Evolutionary conservation across 805 yeast genomes (phyloP).

Genomic region (Metschnikowia noctiluminum): DNA sequence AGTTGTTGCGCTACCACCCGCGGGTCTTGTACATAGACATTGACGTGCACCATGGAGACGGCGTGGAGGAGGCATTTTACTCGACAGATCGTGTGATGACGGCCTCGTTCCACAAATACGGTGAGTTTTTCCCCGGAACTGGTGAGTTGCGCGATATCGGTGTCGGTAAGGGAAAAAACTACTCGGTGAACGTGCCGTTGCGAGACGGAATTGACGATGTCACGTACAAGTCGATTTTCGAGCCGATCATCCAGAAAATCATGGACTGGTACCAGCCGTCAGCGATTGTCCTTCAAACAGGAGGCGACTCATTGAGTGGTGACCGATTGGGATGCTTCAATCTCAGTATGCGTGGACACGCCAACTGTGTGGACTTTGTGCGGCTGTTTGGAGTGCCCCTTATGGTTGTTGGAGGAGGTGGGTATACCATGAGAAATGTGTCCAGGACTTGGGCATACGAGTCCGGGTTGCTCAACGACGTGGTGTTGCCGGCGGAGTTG

Average conservation of each 20-base stretch:
- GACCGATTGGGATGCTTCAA: constrained; percentile 96
- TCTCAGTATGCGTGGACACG: constrained; percentile 90
- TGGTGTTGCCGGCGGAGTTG: constrained; percentile 67
- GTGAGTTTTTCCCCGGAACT: constrained; percentile 92
- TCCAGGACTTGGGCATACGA: constrained; percentile 95
- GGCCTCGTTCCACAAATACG: constrained; percentile 86
- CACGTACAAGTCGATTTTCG: constrained; percentile 78
- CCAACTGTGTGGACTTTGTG: constrained; percentile 88
- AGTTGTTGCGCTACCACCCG: constrained; percentile 76
- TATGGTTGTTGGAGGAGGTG: constrained; percentile 97
- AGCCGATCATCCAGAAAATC: constrained; percentile 76
- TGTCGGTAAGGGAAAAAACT: constrained; percentile 78
- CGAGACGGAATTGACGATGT: constrained; percentile 94
- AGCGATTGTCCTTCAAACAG: constrained; percentile 96
- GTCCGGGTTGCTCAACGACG: constrained; percentile 81
- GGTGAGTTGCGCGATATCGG: constrained; percentile 85
- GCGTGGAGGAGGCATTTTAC: constrained; percentile 92
- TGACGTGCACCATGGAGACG: constrained; percentile 93
- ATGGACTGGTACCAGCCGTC: constrained; percentile 91
- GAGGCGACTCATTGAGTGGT: constrained; percentile 95
- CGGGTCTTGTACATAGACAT: constrained; percentile 85
- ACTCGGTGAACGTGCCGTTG: constrained; percentile 81
- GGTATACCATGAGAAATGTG: constrained; percentile 96
- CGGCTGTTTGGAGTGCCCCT: constrained; percentile 83
- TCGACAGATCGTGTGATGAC: constrained; percentile 91